Evolutionary conservation across 805 yeast species (phyloP), one percentile per base, ranked within the genome.

Genomic region (Vanderwaltozyma yarrowii): DNA sequence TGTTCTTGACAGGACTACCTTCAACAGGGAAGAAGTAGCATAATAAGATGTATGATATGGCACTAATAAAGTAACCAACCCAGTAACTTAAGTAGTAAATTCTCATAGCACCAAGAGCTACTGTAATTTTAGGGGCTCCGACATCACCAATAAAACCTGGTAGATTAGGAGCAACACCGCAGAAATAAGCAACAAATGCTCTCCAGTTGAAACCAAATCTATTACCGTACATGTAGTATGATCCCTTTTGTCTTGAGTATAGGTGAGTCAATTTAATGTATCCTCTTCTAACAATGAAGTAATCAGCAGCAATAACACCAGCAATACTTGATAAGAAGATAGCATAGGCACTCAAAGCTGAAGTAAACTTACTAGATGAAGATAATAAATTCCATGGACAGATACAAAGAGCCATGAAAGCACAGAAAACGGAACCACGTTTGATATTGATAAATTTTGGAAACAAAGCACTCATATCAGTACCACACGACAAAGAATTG

Each of bases 361-460:
- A 75, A 16, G 87, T 76, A 64, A 83, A 84, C 58, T 70, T 75
- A 35, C 73, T 72, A 1, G 86, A 76, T 17, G 78, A 67, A 5
- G 77, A 62, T 52, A 74, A 64, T 56, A 79, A 68, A 48, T 81
- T 71, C 94, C 94, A 84, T 23, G 94, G 94, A 51, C 86, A 78
- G 44, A 80, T 76, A 38, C 74, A 71, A 43, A 76, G 65, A 2
- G 83, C 85, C 39, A 83, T 58, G 4, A 66, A 60, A 1, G 87
- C 85, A 62, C 88, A 80, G 33, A 85, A 59, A 52, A 80, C 51
- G 3, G 62, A 78, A 49, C 82, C 83, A 49, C 84, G 67, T 52
- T 75, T 65, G 38, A 75, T 73, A 57, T 70, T 76, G 47, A 77
- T 56, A 60, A 66, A 76, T 36, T 70, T 68, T 7, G 83, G 83